Evolutionary conservation across 2,329 filamentous ascomycete genomes (phyloP), one percentile per base, ranked within the genome.

Genomic region (Botryotinia narcissicola): DNA sequence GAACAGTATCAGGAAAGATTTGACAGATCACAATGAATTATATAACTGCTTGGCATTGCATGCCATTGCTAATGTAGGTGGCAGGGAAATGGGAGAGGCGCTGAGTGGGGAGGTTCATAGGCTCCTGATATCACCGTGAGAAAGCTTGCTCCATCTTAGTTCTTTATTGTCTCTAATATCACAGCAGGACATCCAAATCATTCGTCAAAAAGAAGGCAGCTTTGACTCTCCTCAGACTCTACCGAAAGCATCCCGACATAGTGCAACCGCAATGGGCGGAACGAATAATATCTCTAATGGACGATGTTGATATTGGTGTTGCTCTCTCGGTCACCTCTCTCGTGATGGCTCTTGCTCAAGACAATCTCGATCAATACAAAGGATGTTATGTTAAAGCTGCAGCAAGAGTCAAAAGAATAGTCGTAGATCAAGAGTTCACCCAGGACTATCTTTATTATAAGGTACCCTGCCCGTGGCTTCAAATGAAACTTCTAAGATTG

Each of bases 201-300:
- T 99, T 99, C 78, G 96, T 99, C 74, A 99, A 99, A 87, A 99
- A 99, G 85, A 99, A 99, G 87, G 95, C 96, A 1, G 96, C 96
- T 10, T 86, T 99, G 70, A 99, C 96, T 0, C 87, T 99, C 51
- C 89, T 99, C 72, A 92, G 96, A 72, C 84, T 99, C 9, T 99
- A 98, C 83, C 93, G 96, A 78, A 99, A 99, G 84, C 91, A 95
- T 80, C 94, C 95, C 1, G 92, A 91, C 76, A 98, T 99, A 77
- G 93, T 99, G 37, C 95, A 97, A 80, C 92, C 94, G 44, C 95
- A 98, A 84, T 99, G 96, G 96, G 93, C 94, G 12, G 97, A 99
- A 85, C 90, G 96, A 70, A 97, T 99, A 81, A 96, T 99, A 81
- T 96, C 96, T n/a, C 87, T 99, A 60, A 98, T 99, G 95, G 96